Evolutionary conservation across 345 rosid genomes (phyloP), one percentile per base, ranked within the genome.

Genomic region (Syzygium grande): DNA sequence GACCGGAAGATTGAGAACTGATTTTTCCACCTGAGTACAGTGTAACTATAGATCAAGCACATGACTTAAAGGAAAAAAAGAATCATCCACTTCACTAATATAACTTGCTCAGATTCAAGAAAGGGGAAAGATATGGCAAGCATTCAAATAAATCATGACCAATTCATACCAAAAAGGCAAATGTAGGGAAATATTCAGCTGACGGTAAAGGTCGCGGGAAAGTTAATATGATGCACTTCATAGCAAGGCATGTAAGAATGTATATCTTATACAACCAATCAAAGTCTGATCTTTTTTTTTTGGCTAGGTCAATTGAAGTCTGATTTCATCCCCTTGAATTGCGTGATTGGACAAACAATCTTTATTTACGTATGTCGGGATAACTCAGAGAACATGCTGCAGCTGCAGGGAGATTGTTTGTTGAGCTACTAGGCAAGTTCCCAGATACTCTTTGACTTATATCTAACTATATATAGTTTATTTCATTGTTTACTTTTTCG

Each of bases 1-100:
- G 84, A 97, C 98, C 0, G 98, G 98, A 52, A 97, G 95, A 91
- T 97, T 97, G 88, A 96, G 88, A 65, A 95, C 97, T 14, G 98
- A 94, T 87, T 92, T 92, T 27, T 96, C 99, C 86, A 92, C 99
- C 99, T 95, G 52, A 58, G 85, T 52, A 46, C 87, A 85, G 38
- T 25, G 87, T 58, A 41, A 85, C 22, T 43, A 85, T 51, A 13
- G 1, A 34, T 84, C 85, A 49, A 52, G 17, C 46, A 85, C 49
- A 5, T 52, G 52, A 30, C 25, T 55, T 17, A 53, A 85, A 52
- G 38, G 63, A 5, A 84, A 52, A 52, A 84, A 54, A 54, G 23
- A 52, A 38, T 19, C 25, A 34, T 34, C 79, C 49, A 73, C 80
- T 73, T 73, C 80, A 73, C 38, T 38, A 27, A 73, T 9, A 73